phyloP scores from a whole-genome alignment of 2,329 filamentous ascomycete species.

The Hymenoscyphus fructigenus region DNA sequence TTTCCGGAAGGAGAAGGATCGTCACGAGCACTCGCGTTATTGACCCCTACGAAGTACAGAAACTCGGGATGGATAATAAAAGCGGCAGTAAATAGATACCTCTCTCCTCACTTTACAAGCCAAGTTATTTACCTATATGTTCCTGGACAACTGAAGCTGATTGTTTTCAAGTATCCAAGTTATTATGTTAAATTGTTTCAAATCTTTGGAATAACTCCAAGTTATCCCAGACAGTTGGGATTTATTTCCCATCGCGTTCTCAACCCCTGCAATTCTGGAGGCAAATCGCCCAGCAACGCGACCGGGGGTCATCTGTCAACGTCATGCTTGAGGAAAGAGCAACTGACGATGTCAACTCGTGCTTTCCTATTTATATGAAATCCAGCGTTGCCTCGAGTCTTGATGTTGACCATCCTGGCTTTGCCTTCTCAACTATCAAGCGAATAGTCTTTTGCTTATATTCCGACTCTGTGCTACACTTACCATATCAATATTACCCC shows the following conservation, averaged over 20 bases:
- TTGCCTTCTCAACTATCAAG: too few relatives aligned
- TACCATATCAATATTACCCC: too few relatives aligned
- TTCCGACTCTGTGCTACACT: too few relatives aligned
- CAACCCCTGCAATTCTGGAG: background rate
- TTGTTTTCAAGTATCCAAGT: background rate
- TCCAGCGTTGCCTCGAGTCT: background rate
- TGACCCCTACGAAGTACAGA: slow-evolving; percentile 18
- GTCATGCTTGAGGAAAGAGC: slow-evolving; percentile 20
- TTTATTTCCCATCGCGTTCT: slow-evolving; percentile 12
- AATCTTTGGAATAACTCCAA: background rate
- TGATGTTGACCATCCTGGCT: too few relatives aligned
- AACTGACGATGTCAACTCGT: background rate
- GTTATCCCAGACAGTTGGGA: background rate
- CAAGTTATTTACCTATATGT: too few relatives aligned
- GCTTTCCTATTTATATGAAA: background rate
- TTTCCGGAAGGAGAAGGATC: slow-evolving; percentile 15
- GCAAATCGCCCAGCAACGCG: slow-evolving; percentile 6
- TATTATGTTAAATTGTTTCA: background rate
- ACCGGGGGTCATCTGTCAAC: slow-evolving; percentile 23
- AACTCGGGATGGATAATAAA: slow-evolving; percentile 1
- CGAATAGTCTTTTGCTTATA: too few relatives aligned
- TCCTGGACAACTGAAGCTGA: background rate
- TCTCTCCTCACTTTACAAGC: too few relatives aligned
- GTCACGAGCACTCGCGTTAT: slow-evolving; percentile 11
- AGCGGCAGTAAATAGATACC: background rate